phyloP scores from a whole-genome alignment of 1,284 basidiomycete genomes.

The Prillingera fragicola region DNA sequence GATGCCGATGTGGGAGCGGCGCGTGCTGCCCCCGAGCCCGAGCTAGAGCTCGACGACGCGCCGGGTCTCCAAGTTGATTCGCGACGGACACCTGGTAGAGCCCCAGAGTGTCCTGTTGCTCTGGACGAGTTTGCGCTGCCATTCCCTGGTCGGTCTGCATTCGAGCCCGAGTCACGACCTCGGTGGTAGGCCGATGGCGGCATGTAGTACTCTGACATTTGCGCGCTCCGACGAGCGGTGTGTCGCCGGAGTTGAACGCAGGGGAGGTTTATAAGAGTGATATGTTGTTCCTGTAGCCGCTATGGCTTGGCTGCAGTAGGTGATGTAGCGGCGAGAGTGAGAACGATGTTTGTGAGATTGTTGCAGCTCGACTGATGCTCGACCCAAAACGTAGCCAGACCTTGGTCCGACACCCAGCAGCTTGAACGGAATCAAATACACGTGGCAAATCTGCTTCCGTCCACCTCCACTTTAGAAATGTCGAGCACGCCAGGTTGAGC shows the following conservation, averaged over 20 bases:
- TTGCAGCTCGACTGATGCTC: no score
- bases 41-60: neutral
- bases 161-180: neutral
- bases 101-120: neutral
- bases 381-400: no score
- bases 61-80: slow-evolving; percentile 20
- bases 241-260: no score
- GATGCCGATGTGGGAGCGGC: neutral
- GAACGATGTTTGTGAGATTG: neutral
- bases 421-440: neutral
- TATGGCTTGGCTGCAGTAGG: neutral
- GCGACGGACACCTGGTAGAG: slow-evolving; percentile 11
- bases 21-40: neutral
- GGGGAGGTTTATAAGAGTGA: no score
- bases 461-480: slow-evolving; percentile 5
- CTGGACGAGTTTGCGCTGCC: no score
- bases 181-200: slow-evolving; percentile 6
- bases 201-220: slow-evolving; percentile 19
- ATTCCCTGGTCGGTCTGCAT: neutral
- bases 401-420: no score
- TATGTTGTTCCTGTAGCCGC: no score
- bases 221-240: no score
- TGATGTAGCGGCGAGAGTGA: neutral
- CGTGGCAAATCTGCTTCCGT: neutral
- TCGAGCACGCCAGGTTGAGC: neutral